phyloP scores from a whole-genome alignment of 2,329 filamentous ascomycete species.

The Hortaea werneckii region DNA sequence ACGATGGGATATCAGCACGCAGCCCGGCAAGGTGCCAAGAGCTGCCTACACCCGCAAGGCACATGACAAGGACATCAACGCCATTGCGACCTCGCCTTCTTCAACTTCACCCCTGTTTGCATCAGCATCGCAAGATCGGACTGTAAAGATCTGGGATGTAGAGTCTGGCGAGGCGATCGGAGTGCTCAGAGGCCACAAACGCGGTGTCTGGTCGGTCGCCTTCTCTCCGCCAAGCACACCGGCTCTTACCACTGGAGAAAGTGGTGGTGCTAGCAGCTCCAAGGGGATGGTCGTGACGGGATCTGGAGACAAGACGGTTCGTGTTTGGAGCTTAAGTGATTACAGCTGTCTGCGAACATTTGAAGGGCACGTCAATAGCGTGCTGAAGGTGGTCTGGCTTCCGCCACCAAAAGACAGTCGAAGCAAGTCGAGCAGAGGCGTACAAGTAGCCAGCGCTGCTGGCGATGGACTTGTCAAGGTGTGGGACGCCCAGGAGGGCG shows the following conservation, averaged over 20 bases:
- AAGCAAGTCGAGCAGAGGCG: constrained; percentile 43
- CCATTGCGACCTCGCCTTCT: constrained; percentile 62
- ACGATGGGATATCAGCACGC: constrained; percentile 64
- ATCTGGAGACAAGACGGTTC: constrained; percentile 90
- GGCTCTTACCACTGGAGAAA: constrained; percentile 58
- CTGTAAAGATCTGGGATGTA: constrained; percentile 91
- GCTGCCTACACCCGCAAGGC: constrained; percentile 85
- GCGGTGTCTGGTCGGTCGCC: constrained; percentile 90
- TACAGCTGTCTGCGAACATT: constrained; percentile 90
- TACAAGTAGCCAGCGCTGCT: constrained; percentile 75
- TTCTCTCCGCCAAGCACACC: constrained; percentile 77
- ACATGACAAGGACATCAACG: constrained; percentile 98
- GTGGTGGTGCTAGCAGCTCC: constrained; percentile 49
- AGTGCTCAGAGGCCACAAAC: constrained; percentile 81
- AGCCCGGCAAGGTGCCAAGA: constrained; percentile 41
- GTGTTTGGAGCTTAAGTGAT: constrained; percentile 85
- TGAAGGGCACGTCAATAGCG: constrained; percentile 91
- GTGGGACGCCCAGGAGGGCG: constrained; percentile 80
- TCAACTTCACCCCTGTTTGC: constrained; percentile 71
- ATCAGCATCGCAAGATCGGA: constrained; percentile 91
- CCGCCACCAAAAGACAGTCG: constrained; percentile 34
- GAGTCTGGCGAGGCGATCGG: constrained; percentile 85
- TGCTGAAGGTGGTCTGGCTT: constrained; percentile 89
- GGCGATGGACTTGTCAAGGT: constrained; percentile 94
- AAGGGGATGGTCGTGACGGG: constrained; percentile 82